A percentile compares a stretch with the other conserved stretches of the same genome.
Evolutionary conservation across 2,329 filamentous ascomycete genomes (phyloP).

Genomic region (Fusarium devonianum): DNA sequence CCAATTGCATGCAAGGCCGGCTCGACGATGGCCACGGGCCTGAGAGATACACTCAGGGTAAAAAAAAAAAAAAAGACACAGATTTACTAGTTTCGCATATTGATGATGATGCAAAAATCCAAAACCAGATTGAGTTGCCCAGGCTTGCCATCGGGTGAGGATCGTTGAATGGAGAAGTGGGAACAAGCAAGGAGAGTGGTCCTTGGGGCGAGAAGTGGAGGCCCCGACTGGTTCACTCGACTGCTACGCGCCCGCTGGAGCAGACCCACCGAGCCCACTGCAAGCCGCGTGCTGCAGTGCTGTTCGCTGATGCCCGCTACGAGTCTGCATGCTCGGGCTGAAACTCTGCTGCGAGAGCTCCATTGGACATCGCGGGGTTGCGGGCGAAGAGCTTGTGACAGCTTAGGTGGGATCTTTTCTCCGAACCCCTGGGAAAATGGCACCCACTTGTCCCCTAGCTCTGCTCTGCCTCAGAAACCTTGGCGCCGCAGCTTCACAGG

Average conservation of each 20-base stretch:
- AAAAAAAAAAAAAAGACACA: too few species aligned
- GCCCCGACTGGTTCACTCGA: too few species aligned
- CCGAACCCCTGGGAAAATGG: conserved; percentile 2
- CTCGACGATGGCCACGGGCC: conserved; percentile 27
- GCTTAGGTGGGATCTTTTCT: conserved; percentile 4
- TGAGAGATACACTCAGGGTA: conserved; percentile 4
- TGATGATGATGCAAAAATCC: conserved; percentile 16
- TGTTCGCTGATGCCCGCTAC: neutral
- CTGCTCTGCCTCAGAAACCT: conserved; percentile 18
- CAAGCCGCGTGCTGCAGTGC: conserved; percentile 1
- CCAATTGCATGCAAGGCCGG: neutral
- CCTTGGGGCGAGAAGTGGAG: neutral
- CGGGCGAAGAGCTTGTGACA: neutral
- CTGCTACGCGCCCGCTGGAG: neutral
- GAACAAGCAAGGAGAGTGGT: conserved; percentile 3
- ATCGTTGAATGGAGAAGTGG: conserved; percentile 6
- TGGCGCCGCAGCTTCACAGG: conserved; percentile 29
- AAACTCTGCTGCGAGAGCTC: neutral
- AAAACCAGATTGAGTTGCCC: conserved; percentile 32
- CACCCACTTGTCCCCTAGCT: conserved; percentile 4
- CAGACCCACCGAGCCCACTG: conserved; percentile 3
- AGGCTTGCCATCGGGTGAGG: conserved; percentile 22
- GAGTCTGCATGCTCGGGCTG: conserved; percentile 2
- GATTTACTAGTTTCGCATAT: conserved; percentile 20
- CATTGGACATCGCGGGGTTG: too few species aligned